A percentile compares a stretch with the other conserved stretches of the same genome.
Conservation (phyloP, 768 basidiomycete genomes). For the Termitomyces sp. region DNA sequence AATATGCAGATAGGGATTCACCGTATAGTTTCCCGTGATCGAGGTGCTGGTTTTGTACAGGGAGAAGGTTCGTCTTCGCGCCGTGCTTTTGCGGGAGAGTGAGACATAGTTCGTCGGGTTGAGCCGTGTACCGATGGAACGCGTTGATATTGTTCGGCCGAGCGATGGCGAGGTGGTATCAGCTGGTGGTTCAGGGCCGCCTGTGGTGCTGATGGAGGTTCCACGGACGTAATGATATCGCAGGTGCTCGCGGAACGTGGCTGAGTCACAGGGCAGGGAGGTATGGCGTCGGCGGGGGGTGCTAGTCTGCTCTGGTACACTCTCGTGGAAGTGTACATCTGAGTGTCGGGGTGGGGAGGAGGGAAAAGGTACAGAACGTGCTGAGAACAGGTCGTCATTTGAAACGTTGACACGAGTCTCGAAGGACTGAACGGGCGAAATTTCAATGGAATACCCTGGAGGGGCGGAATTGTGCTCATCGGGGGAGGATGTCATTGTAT, state of each 20-base stretch:
- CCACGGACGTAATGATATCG: slow-evolving; percentile 10
- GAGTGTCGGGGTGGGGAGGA: background rate
- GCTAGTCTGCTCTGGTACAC: background rate
- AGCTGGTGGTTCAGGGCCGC: background rate
- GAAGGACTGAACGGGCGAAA: background rate
- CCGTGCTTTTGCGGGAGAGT: slow-evolving; percentile 25
- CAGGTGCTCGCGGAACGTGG: background rate
- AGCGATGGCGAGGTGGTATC: background rate
- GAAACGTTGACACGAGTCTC: background rate
- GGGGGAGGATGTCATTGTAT: background rate
- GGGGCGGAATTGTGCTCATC: background rate
- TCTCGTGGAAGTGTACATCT: background rate
- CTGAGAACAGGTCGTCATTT: background rate
- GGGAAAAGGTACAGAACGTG: background rate
- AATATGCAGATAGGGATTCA: slow-evolving; percentile 38
- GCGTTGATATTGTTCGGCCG: background rate
- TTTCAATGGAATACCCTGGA: background rate
- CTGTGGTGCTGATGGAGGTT: slow-evolving; percentile 5
- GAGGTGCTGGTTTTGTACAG: slow-evolving; percentile 19
- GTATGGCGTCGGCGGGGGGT: slow-evolving; percentile 2
- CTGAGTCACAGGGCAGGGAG: slow-evolving; percentile 4
- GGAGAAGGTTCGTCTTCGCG: slow-evolving; percentile 13
- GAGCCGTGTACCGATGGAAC: background rate
- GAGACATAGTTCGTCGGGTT: slow-evolving; percentile 29
- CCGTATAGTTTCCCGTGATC: slow-evolving; percentile 32